These are phyloP conservation scores for Tulasnella sp. DNA, from an alignment of 768 basidiomycete genomes.

Conservation along the genomic window DNA sequence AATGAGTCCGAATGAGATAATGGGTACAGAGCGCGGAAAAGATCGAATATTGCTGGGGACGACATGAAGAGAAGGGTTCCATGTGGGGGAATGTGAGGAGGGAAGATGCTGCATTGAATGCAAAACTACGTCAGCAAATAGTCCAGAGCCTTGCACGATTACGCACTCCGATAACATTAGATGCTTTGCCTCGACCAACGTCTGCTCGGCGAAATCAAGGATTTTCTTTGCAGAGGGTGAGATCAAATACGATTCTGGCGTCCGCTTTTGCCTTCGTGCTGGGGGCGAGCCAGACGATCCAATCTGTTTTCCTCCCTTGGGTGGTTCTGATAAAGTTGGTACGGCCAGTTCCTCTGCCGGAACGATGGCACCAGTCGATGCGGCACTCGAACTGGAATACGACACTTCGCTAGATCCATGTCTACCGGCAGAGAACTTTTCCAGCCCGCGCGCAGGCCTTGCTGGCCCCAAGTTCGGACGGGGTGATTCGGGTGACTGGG, in stretches of 20 bases:
- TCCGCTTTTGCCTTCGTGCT: background rate
- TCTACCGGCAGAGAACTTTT: constrained; percentile 45
- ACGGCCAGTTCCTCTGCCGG: background rate
- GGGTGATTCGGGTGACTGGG: background rate
- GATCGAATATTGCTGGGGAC: constrained; percentile 54
- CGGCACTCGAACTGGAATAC: constrained; percentile 25
- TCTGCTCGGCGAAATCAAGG: constrained; percentile 44
- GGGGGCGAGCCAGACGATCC: no score
- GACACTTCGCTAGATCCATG: constrained; percentile 7
- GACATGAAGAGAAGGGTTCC: constrained; percentile 49
- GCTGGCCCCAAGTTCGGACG: constrained; percentile 21
- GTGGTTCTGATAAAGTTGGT: background rate
- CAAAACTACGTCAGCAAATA: constrained; percentile 13
- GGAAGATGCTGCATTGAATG: constrained; percentile 35
- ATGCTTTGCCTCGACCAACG: constrained; percentile 53
- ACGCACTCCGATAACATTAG: constrained; percentile 40
- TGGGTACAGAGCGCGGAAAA: constrained; percentile 71
- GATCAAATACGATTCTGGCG: constrained; percentile 49
- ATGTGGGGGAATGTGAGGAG: constrained; percentile 25
- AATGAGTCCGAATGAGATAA: constrained; percentile 35
- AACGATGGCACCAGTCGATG: background rate
- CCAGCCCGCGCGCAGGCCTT: constrained; percentile 46
- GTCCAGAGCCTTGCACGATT: constrained; percentile 9
- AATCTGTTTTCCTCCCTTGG: background rate
- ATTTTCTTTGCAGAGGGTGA: constrained; percentile 45